phyloP scores from a whole-genome alignment of 139 green algal species.

The Pleodorina starrii region DNA sequence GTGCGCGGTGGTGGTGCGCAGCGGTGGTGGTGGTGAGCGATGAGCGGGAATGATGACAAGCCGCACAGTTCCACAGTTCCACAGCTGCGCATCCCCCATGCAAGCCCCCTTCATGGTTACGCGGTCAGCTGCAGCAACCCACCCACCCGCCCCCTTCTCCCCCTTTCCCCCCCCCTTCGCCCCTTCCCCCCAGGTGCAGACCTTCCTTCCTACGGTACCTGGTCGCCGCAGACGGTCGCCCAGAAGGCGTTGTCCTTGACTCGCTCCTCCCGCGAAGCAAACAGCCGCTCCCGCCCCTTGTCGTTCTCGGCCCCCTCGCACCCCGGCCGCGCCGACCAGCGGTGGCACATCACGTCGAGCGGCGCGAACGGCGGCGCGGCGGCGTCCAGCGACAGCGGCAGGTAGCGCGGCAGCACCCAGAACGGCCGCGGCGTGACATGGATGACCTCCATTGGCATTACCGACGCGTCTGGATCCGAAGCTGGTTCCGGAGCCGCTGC shows the following conservation, averaged over 20 bases:
- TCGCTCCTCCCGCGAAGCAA: not conserved
- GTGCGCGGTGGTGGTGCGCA: too few relatives aligned
- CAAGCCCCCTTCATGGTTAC: too few relatives aligned
- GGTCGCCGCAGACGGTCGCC: not conserved
- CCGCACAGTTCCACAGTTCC: too few relatives aligned
- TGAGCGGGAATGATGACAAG: too few relatives aligned
- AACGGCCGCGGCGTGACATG: slow-evolving; percentile 11
- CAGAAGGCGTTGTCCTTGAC: not conserved
- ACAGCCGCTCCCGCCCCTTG: not conserved
- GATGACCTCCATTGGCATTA: not conserved
- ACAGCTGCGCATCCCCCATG: too few relatives aligned
- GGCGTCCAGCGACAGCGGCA: not conserved
- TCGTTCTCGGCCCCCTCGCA: not conserved
- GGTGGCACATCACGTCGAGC: not conserved
- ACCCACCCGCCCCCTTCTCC: not conserved
- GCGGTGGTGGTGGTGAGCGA: slow-evolving; percentile 1
- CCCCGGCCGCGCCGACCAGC: not conserved
- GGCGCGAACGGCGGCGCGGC: not conserved
- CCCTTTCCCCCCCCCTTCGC: not conserved
- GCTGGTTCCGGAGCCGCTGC: not conserved
- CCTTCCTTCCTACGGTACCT: not conserved
- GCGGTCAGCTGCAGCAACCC: too few relatives aligned
- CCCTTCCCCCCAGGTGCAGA: not conserved
- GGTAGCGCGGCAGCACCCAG: slow-evolving; percentile 26
- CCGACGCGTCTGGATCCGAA: not conserved